Evolutionary conservation across 2,329 filamentous ascomycete genomes (phyloP).

Genomic region (Daldinia sp.): DNA sequence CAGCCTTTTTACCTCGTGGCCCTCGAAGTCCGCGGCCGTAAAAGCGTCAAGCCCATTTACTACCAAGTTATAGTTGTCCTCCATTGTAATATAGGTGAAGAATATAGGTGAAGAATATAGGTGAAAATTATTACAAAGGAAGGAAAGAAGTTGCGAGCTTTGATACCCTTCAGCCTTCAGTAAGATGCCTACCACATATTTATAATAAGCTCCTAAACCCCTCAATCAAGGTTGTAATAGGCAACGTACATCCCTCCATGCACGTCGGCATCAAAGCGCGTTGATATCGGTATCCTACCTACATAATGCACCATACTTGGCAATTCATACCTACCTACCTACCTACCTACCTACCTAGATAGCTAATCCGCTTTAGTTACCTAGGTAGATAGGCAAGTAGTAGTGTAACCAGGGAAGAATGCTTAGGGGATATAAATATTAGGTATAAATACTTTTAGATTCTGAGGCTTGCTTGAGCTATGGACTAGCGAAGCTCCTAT

Average conservation of each 20-base stretch:
- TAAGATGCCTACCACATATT: neutral
- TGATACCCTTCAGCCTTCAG: no score
- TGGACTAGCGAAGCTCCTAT: no score
- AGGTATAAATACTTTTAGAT: no score
- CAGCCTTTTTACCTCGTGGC: conserved; percentile 31
- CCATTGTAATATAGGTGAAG: neutral
- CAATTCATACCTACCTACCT: neutral
- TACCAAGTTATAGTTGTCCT: neutral
- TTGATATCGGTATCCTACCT: neutral
- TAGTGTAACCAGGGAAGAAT: no score
- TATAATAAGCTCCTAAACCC: neutral
- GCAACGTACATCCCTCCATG: neutral
- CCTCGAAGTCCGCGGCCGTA: conserved; percentile 27
- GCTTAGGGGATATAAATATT: no score
- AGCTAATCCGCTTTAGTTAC: no score
- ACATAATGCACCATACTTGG: neutral
- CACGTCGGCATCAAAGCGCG: neutral
- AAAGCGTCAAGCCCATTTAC: conserved; percentile 19
- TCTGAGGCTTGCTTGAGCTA: no score
- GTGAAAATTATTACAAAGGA: neutral
- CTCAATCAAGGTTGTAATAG: neutral
- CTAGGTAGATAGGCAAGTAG: no score
- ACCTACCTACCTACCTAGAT: no score
- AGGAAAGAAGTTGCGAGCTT: neutral
- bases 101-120: neutral